These are phyloP conservation scores for Eruca vesicaria DNA, from an alignment of 441 rosid species.

Conservation along the genomic window DNA sequence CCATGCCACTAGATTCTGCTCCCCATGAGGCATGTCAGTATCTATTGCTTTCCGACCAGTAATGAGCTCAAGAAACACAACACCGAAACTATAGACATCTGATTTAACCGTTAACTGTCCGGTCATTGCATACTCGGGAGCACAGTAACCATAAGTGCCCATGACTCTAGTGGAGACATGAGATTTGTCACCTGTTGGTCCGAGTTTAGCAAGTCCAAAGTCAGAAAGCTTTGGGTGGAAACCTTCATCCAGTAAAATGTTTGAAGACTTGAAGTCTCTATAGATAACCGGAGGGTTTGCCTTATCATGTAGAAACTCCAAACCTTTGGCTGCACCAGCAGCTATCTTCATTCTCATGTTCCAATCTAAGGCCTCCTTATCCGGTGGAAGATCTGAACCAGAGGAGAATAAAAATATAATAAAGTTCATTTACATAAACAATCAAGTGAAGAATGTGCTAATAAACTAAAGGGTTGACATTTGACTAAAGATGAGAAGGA, in stretches of 20 bases:
- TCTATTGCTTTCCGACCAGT: conserved; percentile 96
- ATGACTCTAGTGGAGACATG: conserved; percentile 97
- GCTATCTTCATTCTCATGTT: conserved; percentile 98
- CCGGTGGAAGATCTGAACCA: conserved; percentile 75
- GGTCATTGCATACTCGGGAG: conserved; percentile 99
- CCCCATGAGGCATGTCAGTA: conserved; percentile 80
- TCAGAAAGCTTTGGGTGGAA: conserved; percentile 94
- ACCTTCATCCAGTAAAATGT: conserved; percentile 86
- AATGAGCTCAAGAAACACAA: conserved; percentile 88
- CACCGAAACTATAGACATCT: conserved; percentile 95
- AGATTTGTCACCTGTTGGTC: conserved; percentile 94
- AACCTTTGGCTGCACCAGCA: conserved; percentile 96
- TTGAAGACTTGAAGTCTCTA: conserved; percentile 93
- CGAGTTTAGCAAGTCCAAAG: conserved; percentile 97
- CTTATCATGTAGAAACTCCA: conserved; percentile 89
- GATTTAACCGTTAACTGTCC: conserved; percentile 96
- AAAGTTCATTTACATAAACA: no score
- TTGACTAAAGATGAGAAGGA: conserved; percentile 25
- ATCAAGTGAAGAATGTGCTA: not conserved
- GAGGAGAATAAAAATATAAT: not conserved
- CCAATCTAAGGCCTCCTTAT: conserved; percentile 89
- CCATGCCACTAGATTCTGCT: conserved; percentile 93
- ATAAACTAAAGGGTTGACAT: conserved; percentile 30
- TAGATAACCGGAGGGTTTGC: conserved; percentile 97
- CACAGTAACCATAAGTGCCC: conserved; percentile 99